Conservation (phyloP, 768 basidiomycete genomes). For the Galerina marginata region DNA sequence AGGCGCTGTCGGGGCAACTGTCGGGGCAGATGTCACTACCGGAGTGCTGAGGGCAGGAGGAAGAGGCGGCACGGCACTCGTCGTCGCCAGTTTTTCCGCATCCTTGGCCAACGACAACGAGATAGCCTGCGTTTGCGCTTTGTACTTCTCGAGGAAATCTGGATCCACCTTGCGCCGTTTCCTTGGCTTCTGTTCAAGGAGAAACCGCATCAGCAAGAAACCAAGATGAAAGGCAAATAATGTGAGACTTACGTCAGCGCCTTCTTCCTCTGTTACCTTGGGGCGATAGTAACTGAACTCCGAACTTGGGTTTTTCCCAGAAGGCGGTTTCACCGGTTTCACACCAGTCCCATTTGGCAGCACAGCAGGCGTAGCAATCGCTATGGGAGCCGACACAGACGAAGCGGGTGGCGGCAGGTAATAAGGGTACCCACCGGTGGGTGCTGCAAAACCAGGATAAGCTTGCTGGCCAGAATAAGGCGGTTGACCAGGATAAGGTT, state of each 20-base stretch:
- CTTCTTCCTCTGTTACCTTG: not conserved
- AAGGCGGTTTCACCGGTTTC: too few species aligned
- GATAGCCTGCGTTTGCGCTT: not conserved
- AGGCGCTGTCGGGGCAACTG: too few species aligned
- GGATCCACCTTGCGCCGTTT: constrained; percentile 26
- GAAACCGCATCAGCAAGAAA: not conserved
- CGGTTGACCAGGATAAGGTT: too few species aligned
- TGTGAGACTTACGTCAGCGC: not conserved
- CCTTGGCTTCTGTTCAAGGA: constrained; percentile 9
- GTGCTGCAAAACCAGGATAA: constrained; percentile 2
- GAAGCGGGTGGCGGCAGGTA: not conserved
- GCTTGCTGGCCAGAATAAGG: constrained; percentile 9
- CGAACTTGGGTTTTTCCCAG: not conserved
- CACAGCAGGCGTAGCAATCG: not conserved
- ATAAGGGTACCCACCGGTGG: constrained; percentile 13
- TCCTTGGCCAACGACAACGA: not conserved
- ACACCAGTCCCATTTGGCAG: too few species aligned
- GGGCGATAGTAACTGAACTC: not conserved
- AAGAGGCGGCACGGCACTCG: not conserved
- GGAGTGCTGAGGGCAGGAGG: too few species aligned
- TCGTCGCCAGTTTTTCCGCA: not conserved
- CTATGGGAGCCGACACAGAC: not conserved
- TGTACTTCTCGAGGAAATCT: constrained; percentile 23
- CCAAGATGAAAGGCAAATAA: not conserved
- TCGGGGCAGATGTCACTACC: too few species aligned